These are phyloP conservation scores for Exophiala bonariae DNA, from an alignment of 2,329 filamentous ascomycete species.

Conservation along the genomic window DNA sequence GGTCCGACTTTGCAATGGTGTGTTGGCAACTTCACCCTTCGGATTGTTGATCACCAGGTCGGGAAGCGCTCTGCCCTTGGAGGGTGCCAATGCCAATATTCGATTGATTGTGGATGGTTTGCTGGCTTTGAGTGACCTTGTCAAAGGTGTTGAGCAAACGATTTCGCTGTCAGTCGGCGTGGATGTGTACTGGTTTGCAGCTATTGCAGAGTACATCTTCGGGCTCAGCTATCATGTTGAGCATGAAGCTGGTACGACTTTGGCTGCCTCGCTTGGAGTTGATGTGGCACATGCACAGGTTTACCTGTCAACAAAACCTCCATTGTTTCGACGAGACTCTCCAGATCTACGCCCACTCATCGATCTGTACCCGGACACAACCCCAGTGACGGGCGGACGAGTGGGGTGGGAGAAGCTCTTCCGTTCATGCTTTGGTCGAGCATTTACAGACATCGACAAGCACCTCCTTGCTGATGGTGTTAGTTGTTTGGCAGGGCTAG, in stretches of 20 bases:
- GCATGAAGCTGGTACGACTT: not conserved
- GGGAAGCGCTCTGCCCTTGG: not conserved
- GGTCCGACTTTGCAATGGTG: conserved; percentile 10
- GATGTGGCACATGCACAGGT: not conserved
- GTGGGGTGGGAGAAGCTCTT: conserved; percentile 11
- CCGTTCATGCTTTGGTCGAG: conserved; percentile 9
- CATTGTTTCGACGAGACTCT: not conserved
- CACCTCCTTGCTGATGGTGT: conserved; percentile 4
- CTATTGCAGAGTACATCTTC: conserved; percentile 12
- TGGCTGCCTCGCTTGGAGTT: not conserved
- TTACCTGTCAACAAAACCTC: not conserved
- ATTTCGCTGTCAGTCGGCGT: conserved; percentile 3
- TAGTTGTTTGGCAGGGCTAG: conserved; percentile 3
- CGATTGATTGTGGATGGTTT: conserved; percentile 2
- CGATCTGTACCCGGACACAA: not conserved
- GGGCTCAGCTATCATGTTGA: conserved; percentile 6
- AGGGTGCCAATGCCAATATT: conserved; percentile 2
- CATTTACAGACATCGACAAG: conserved; percentile 10
- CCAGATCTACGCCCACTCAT: conserved; percentile 2
- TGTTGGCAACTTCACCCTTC: conserved; percentile 6
- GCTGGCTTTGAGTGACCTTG: conserved; percentile 1
- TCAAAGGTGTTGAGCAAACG: not conserved
- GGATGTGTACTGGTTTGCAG: conserved; percentile 11
- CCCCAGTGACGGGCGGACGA: conserved; percentile 4
- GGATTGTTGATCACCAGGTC: conserved; percentile 6